Evolutionary conservation across 257 asterid species (phyloP), one percentile per base, ranked within the genome.

Genomic region (Cruciata laevipes): DNA sequence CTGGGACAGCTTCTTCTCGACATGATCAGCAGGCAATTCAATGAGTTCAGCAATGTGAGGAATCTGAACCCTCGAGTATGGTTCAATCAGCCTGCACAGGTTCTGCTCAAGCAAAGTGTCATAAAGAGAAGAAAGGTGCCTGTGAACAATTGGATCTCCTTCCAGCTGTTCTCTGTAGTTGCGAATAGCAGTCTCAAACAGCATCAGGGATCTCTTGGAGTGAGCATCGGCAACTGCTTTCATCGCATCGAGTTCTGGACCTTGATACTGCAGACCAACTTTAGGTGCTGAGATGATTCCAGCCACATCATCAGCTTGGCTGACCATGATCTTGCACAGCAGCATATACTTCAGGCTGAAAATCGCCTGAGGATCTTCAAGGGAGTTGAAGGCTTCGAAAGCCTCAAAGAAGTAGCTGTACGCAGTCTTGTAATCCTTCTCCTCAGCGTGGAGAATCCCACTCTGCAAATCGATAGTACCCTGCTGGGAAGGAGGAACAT

Each of bases 231-330:
- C 83, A 44, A 81, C 78, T 25, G 85, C 83, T 78, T 78, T 81
- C 85, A 81, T 81, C n/a, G 85, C 85, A 75, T 81, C 85, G 10
- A 81, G 79, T 63, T 81, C 83, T 58, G 83, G 85, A 1, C 85
- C 83, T 70, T 78, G 83, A 65, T 81, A 81, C 38, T 80, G 81
- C 72, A 80, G 62, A 44, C 85, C 85, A 47, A 77, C 84, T 76
- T 77, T 80, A 38, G 82, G 65, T 4, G 82, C 74, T 32, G 85
- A 71, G 62, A 80, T 80, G 69, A 80, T 80, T 70, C 85, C 80
- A 10, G 85, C 76, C 12, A 80, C 82, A 20, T 80, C 82, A 53
- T 81, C 83, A 32, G 85, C 81, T 69, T 75, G 83, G 73, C 76
- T 73, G 61, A 81, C 85, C 83, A 81, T 81, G 72, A 81, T 75